Evolutionary conservation across 441 rosid species (phyloP), one percentile per base, ranked within the genome.

Genomic region (Theobroma grandiflorum): DNA sequence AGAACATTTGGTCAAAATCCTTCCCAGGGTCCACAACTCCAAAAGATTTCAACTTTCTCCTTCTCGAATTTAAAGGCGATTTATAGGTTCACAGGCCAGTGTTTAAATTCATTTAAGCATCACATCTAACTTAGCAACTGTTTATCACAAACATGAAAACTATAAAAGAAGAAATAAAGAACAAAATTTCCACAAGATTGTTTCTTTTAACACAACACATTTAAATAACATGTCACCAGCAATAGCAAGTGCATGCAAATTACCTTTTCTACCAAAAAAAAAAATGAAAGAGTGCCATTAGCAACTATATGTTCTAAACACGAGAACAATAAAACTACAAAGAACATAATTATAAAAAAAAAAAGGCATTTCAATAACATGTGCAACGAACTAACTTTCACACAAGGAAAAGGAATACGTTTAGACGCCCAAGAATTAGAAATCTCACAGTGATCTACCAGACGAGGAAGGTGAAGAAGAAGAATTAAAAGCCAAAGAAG

Each of bases 401-500:
- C 43, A 42, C 20, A 33, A 8, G 58, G 59, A 35, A 3, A 9
- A 42, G 45, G 16, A 26, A 37, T 22, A 58, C 4, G 16, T 15
- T 14, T 59, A 58, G 43, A 42, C 22, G 49, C 15, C 42, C 8
- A 55, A 79, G 85, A 75, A 80, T 72, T 72, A 82, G 86, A 88
- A 81, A 69, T 86, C 97, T 92, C 86, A 95, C 97, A 82, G 80
- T 89, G 85, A 84, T 87, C 83, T 88, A 85, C 88, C 91, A 63
- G 93, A 85, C 76, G 87, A 86, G 67, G 91, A 85, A 61, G 89
- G 75, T 4, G 86, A 78, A 70, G 82, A 49, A 49, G 79, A 79
- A 63, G 87, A 78, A 79, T 71, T 78, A 77, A 55, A 80, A 64
- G 76, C 53, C 61, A 40, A 80, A 72, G 82, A 62, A 80, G 88